Evolutionary conservation across 1,284 basidiomycete species (phyloP).

Genomic region (Cystobasidium slooffiae): DNA sequence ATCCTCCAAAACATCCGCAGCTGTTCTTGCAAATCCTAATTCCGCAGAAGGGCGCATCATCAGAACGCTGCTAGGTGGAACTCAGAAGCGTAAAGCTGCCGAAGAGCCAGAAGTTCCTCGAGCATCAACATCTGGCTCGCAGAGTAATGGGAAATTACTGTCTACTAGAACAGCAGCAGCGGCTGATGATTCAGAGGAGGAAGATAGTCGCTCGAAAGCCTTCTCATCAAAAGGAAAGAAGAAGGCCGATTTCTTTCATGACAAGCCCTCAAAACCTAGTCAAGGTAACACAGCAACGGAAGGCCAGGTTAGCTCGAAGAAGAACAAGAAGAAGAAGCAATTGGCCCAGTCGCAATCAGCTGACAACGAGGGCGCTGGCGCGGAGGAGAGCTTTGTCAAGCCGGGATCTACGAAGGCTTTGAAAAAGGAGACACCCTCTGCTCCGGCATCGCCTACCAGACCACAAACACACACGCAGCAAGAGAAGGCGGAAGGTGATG

Average conservation of each 20-base stretch:
- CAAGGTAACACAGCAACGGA: not conserved
- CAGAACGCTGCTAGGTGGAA: slow-evolving; percentile 11
- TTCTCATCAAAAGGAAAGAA: slow-evolving; percentile 19
- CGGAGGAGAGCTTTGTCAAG: not conserved
- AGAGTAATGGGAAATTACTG: not conserved
- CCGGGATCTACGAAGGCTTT: not conserved
- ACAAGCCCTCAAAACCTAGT: slow-evolving; percentile 3
- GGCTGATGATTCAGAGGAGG: slow-evolving; percentile 17
- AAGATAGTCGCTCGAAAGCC: slow-evolving; percentile 33
- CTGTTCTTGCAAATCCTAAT: slow-evolving; percentile 20
- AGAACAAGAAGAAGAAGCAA: slow-evolving; percentile 19
- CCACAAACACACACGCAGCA: not conserved
- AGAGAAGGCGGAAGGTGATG: not conserved
- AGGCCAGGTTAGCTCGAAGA: not conserved
- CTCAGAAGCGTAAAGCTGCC: slow-evolving; percentile 34
- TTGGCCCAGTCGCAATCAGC: not conserved
- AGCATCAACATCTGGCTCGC: not conserved
- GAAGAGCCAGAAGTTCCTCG: slow-evolving; percentile 11
- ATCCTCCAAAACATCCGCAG: slow-evolving; percentile 23
- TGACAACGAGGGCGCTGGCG: not conserved
- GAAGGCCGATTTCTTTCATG: slow-evolving; percentile 27
- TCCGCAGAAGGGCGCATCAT: slow-evolving; percentile 29
- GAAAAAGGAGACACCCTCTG: not conserved
- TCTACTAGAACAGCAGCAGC: not conserved
- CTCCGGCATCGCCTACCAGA: not conserved